These are phyloP conservation scores for Camelina laxa DNA, from an alignment of 345 rosid genomes.

Conservation along the genomic window DNA sequence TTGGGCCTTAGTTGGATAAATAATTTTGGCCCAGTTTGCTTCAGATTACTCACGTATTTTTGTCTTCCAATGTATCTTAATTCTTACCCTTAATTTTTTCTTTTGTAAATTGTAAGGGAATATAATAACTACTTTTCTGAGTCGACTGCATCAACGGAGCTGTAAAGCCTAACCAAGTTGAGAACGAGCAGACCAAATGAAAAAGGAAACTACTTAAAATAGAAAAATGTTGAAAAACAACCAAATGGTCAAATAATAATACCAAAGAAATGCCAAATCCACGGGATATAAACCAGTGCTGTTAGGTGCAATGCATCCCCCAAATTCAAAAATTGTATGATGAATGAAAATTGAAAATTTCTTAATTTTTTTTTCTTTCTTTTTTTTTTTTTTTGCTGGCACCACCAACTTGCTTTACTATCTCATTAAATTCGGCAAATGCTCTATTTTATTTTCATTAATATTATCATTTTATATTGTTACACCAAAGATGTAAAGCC, in stretches of 20 bases:
- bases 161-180: slow-evolving; percentile 43
- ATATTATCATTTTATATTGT: too few species aligned
- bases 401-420: slow-evolving; percentile 28
- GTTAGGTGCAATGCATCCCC: slow-evolving; percentile 42
- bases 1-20: not conserved
- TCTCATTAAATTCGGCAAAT: not conserved
- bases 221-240: slow-evolving; percentile 23
- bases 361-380: not conserved
- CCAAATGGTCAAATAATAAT: slow-evolving; percentile 38
- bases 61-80: not conserved
- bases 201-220: slow-evolving; percentile 29
- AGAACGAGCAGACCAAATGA: slow-evolving; percentile 23
- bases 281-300: slow-evolving; percentile 30
- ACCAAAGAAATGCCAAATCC: slow-evolving; percentile 19
- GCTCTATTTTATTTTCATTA: not conserved
- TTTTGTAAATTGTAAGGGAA: not conserved
- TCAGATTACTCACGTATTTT: too few species aligned
- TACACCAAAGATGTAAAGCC: not conserved
- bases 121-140: slow-evolving; percentile 24
- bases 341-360: not conserved
- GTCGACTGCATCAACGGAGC: slow-evolving; percentile 28
- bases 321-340: slow-evolving; percentile 23
- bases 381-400: not conserved
- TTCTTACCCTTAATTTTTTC: not conserved
- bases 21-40: not conserved